These are phyloP conservation scores for Malus hybrid DNA, from an alignment of 331 rosid genomes.

Conservation along the genomic window DNA sequence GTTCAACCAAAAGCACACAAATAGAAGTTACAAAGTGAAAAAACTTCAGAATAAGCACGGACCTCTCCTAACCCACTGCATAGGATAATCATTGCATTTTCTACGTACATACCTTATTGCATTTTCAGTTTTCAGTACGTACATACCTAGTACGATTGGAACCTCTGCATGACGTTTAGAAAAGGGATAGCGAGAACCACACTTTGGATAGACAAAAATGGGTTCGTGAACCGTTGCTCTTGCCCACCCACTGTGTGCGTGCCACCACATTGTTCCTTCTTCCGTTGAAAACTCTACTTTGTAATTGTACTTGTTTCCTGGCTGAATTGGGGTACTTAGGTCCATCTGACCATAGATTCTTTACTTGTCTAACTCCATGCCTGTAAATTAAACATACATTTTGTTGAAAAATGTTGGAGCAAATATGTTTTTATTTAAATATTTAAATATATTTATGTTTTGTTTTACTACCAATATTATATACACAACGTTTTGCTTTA, in stretches of 20 bases:
- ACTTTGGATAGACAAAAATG: conserved; percentile 32
- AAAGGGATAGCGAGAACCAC: conserved; percentile 25
- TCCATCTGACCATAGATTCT: conserved; percentile 51
- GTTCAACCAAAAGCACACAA: too few species aligned
- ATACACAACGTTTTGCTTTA: too few species aligned
- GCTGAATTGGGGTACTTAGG: conserved; percentile 34
- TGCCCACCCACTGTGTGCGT: conserved; percentile 43
- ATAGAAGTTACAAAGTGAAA: too few species aligned
- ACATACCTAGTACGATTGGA: conserved; percentile 40
- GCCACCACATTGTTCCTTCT: conserved; percentile 69
- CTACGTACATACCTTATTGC: too few species aligned
- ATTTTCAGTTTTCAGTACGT: neutral
- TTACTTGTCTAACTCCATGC: conserved; percentile 46
- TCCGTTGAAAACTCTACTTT: conserved; percentile 28
- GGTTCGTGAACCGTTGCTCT: conserved; percentile 53
- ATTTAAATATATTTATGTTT: too few species aligned
- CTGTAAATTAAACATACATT: conserved; percentile 8
- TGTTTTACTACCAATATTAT: too few species aligned
- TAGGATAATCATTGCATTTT: too few species aligned
- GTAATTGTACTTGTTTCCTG: conserved; percentile 21
- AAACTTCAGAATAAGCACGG: too few species aligned
- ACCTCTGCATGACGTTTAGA: conserved; percentile 27
- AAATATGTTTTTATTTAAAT: too few species aligned
- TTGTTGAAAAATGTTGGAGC: neutral
- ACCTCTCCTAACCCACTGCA: too few species aligned